Evolutionary conservation across 1,284 basidiomycete genomes (phyloP), one percentile per base, ranked within the genome.

Genomic region (Microbotryum scabiosae): DNA sequence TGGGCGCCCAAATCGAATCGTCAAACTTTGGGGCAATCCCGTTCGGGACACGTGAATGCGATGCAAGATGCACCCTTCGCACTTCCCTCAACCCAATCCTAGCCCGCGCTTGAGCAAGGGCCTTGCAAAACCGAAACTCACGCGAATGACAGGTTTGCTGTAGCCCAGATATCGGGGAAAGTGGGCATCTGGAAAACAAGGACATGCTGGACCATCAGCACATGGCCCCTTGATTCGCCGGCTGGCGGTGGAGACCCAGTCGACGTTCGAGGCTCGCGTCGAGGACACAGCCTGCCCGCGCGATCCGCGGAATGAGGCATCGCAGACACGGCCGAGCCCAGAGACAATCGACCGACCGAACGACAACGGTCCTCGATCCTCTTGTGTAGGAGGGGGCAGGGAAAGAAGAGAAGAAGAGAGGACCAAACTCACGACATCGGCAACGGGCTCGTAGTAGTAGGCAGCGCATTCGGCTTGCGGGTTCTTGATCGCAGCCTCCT

Each of bases 131-230:
- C n/a, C 2, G 14, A 21, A 26, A 59, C 61, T n/a, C 18, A 64
- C 62, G 56, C 5, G 28, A 32, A 36, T 4, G 50, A 53, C 6
- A 64, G 45, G 41, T 58, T 49, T 0, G 59, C 62, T 0, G 62
- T 64, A 8, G 18, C 36, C 62, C 62, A 64, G 48, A 64, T 61
- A 10, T 21, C 41, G 0, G 62, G 62, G 32, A 61, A 64, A 18
- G 59, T 44, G 5, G 51, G n/a, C 2, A 64, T 30, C 62, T 64
- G 45, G 12, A 10, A 4, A n/a, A n/a, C n/a, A n/a, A 30, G 6
- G 50, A 23, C 4, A 30, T 20, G 43, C 12, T 21, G 18, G 10
- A 14, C 4, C 4, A 26, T 50, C 32, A 54, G 26, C 23, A 41
- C 23, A 32, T 23, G 10, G 18, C 30, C 10, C 14, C 45, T 41